Evolutionary conservation across 2,329 filamentous ascomycete genomes (phyloP).

Genomic region (Verticillium nonalfalfae): DNA sequence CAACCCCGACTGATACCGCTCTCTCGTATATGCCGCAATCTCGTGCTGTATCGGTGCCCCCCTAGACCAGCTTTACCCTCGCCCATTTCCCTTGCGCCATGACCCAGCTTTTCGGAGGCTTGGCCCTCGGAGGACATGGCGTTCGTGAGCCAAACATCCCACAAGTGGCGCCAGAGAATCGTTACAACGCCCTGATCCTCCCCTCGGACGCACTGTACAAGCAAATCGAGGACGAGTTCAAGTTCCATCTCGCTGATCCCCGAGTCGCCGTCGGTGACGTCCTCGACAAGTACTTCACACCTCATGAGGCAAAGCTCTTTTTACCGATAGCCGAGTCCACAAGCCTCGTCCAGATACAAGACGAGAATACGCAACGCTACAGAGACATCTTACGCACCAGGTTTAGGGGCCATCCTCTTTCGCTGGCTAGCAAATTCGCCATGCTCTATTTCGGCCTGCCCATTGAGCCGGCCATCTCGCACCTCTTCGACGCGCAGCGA

Average conservation of each 20-base stretch:
- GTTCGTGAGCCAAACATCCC: background rate
- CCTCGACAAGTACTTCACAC: conserved; percentile 24
- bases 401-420: conserved; percentile 19
- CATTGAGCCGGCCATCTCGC: conserved; percentile 26
- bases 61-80: background rate
- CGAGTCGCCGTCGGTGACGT: conserved; percentile 20
- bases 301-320: conserved; percentile 24
- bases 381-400: conserved; percentile 18
- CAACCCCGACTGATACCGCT: background rate
- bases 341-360: conserved; percentile 23
- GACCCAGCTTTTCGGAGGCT: background rate
- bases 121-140: background rate
- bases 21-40: background rate
- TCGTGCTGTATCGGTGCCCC: background rate
- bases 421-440: conserved; percentile 33
- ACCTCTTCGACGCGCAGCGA: conserved; percentile 14
- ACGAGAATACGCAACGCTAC: conserved; percentile 21
- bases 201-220: conserved; percentile 15
- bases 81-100: background rate
- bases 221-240: conserved; percentile 23
- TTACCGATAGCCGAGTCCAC: conserved; percentile 16
- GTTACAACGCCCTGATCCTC: conserved; percentile 15
- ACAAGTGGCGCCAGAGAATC: background rate
- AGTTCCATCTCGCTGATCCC: conserved; percentile 14
- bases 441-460: conserved; percentile 41